Conservation (phyloP, 2,329 filamentous ascomycete species). For the Diaporthe sp. region DNA sequence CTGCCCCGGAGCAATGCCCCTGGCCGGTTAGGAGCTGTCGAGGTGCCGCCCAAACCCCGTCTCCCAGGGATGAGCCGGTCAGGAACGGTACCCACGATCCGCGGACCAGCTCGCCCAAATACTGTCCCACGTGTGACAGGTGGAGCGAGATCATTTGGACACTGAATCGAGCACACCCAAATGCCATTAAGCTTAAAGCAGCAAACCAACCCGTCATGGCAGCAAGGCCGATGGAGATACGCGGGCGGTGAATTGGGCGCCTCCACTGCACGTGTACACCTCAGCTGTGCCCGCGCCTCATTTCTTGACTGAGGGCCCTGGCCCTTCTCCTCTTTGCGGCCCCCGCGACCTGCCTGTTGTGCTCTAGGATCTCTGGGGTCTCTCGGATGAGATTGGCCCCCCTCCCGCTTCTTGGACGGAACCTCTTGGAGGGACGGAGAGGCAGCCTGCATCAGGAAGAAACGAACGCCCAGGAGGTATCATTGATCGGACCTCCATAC, state of each 20-base stretch:
- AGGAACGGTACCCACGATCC: neutral
- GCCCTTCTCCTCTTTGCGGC: neutral
- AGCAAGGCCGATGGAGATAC: neutral
- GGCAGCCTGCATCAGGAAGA: constrained; percentile 10
- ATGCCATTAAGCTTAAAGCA: constrained; percentile 28
- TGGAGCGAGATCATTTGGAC: constrained; percentile 26
- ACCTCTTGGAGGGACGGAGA: neutral
- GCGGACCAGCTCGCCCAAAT: constrained; percentile 25
- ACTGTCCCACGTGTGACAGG: constrained; percentile 28
- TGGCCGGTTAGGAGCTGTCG: constrained; percentile 17
- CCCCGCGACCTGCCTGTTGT: constrained; percentile 16
- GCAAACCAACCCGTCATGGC: constrained; percentile 15
- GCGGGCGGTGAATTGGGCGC: constrained; percentile 13
- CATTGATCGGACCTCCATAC: neutral
- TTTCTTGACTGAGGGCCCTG: neutral
- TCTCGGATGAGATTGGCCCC: neutral
- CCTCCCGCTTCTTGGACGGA: neutral
- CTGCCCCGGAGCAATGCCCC: constrained; percentile 22
- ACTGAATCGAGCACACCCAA: constrained; percentile 16
- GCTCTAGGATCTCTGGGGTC: constrained; percentile 10
- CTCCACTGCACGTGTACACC: constrained; percentile 18
- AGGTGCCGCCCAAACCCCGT: constrained; percentile 8
- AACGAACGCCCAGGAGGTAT: neutral
- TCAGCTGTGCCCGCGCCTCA: neutral
- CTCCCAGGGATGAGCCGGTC: neutral